Evolutionary conservation across 1,139 yeast genomes (phyloP).

Genomic region (Wickerhamomyces sp.): DNA sequence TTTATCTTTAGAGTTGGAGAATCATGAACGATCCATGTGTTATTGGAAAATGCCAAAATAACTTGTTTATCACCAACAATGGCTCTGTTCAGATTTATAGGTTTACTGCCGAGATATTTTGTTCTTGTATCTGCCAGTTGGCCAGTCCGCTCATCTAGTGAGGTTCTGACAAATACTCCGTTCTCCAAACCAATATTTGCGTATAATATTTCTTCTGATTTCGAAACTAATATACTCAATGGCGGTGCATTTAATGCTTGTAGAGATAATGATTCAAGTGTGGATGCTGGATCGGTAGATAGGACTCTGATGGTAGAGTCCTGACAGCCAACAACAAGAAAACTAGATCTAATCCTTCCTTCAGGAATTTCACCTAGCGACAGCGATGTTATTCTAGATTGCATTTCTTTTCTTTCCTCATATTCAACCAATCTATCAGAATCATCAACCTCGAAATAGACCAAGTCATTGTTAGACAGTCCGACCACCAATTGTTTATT

Average conservation of each 20-base stretch:
- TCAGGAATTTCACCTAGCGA: conserved; percentile 51
- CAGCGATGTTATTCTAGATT: conserved; percentile 48
- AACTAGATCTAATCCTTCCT: conserved; percentile 48
- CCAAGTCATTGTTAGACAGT: conserved; percentile 67
- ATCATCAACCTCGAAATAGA: conserved; percentile 77
- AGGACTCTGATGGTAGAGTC: conserved; percentile 70
- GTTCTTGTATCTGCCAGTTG: conserved; percentile 61
- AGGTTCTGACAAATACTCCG: conserved; percentile 72
- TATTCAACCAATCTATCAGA: conserved; percentile 68
- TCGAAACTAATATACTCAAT: conserved; percentile 43
- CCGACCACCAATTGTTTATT: conserved; percentile 66
- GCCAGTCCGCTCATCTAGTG: conserved; percentile 57
- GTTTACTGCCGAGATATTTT: conserved; percentile 69
- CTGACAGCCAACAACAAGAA: conserved; percentile 64
- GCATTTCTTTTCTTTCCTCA: conserved; percentile 55
- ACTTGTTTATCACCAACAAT: conserved; percentile 16
- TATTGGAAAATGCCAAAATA: conserved; percentile 39
- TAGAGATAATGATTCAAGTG: conserved; percentile 58
- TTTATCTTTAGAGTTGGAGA: conserved; percentile 9
- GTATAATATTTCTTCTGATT: conserved; percentile 22
- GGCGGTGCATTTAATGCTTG: conserved; percentile 62
- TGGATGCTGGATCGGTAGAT: conserved; percentile 58
- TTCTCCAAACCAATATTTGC: conserved; percentile 78
- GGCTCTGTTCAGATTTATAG: conserved; percentile 42
- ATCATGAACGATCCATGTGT: conserved; percentile 31